Evolutionary conservation across 106 monocot species (phyloP).

Genomic region (Dioscorea zingiberensis): DNA sequence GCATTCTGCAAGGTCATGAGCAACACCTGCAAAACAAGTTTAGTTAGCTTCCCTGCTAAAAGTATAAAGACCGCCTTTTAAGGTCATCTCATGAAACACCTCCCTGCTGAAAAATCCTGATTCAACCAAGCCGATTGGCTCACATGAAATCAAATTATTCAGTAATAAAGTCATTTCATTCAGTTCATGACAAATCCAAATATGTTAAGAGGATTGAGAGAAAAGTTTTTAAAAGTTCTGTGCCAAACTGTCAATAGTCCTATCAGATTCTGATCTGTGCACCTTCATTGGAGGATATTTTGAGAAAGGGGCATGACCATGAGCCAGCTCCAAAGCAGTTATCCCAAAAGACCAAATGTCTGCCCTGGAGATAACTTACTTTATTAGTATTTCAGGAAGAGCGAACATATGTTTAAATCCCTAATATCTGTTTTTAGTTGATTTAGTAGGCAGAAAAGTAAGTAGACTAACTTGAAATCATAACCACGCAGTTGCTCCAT

Average conservation of each 20-base stretch:
- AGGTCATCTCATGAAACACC: neutral
- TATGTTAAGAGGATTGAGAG: neutral
- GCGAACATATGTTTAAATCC: neutral
- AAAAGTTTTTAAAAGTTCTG: too few species aligned
- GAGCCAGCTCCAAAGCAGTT: conserved; percentile 69
- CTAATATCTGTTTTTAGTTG: too few species aligned
- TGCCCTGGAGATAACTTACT: conserved; percentile 31
- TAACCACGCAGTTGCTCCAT: conserved; percentile 58
- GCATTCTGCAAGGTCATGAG: conserved; percentile 74
- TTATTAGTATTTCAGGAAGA: neutral
- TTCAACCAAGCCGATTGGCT: neutral
- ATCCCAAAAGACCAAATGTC: conserved; percentile 77
- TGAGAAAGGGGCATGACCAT: conserved; percentile 71
- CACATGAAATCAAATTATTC: too few species aligned
- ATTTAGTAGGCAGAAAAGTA: neutral
- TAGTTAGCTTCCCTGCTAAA: neutral
- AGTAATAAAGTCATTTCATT: too few species aligned
- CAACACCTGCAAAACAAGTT: conserved; percentile 42
- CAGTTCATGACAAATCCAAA: neutral
- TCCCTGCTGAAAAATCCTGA: neutral
- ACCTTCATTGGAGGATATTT: conserved; percentile 67
- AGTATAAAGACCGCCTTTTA: neutral
- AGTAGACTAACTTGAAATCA: conserved; percentile 52
- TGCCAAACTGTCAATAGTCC: neutral
- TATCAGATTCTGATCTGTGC: neutral